Conservation (phyloP, 2,329 filamentous ascomycete species). For the Cladophialophora psammophila region DNA sequence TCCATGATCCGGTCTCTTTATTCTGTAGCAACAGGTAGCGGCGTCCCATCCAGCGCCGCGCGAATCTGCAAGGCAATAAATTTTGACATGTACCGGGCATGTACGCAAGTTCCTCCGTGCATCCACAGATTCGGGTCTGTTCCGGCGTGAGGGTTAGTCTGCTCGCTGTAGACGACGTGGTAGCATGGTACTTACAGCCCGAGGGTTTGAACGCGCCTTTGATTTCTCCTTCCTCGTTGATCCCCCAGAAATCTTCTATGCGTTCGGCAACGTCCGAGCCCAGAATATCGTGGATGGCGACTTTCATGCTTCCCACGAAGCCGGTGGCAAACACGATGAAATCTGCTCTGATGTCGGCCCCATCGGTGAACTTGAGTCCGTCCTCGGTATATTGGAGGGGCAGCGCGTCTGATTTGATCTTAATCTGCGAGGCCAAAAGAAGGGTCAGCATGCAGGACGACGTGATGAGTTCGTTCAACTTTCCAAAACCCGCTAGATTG, state of each 20-base stretch:
- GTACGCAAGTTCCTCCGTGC: no score
- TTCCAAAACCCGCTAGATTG: background rate
- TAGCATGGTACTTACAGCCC: conserved; percentile 44
- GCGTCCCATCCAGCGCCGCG: conserved; percentile 40
- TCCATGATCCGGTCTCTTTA: no score
- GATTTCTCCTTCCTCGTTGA: conserved; percentile 57
- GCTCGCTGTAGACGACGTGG: no score
- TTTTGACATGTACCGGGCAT: conserved; percentile 42
- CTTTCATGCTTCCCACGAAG: conserved; percentile 52
- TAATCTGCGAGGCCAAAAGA: conserved; percentile 45
- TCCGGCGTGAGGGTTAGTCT: no score
- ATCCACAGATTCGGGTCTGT: no score
- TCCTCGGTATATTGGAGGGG: conserved; percentile 47
- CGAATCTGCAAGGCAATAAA: conserved; percentile 57
- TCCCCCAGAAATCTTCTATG: conserved; percentile 54
- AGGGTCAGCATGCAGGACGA: background rate
- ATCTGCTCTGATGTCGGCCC: conserved; percentile 52
- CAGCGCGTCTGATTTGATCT: conserved; percentile 50
- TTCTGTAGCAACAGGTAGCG: conserved; percentile 15
- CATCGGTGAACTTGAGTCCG: conserved; percentile 54
- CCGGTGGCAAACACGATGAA: conserved; percentile 57
- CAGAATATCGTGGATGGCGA: conserved; percentile 48
- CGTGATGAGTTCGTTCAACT: no score
- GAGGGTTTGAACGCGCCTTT: conserved; percentile 51
- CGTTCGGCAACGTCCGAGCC: conserved; percentile 50